phyloP scores from a whole-genome alignment of 2,329 filamentous ascomycete species.

The Fusarium sp. region DNA sequence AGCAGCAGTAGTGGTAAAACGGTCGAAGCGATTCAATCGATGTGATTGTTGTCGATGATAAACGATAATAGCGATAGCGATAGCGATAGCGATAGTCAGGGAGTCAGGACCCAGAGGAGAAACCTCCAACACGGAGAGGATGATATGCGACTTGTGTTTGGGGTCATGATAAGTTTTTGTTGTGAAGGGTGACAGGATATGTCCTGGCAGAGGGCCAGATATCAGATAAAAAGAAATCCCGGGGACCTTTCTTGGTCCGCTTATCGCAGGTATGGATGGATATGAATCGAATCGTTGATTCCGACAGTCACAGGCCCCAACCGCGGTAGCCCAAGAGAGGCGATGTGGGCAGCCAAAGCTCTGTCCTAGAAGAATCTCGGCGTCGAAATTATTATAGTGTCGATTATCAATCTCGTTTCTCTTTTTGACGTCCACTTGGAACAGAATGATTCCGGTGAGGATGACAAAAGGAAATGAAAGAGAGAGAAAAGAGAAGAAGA shows the following conservation, averaged over 20 bases:
- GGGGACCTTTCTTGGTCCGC: constrained; percentile 30
- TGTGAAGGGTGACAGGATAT: constrained; percentile 19
- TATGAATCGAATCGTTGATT: constrained; percentile 16
- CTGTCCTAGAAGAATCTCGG: constrained; percentile 24
- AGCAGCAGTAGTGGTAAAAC: constrained; percentile 8
- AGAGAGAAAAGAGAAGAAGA: constrained; percentile 2
- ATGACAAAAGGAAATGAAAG: constrained; percentile 29
- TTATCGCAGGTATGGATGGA: constrained; percentile 24
- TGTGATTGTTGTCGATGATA: background rate
- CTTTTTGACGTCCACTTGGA: constrained; percentile 39
- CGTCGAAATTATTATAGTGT: constrained; percentile 9
- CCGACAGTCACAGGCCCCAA: constrained; percentile 12
- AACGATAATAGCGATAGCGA: constrained; percentile 1
- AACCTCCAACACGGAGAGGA: constrained; percentile 57
- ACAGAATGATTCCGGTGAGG: constrained; percentile 29
- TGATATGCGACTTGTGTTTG: constrained; percentile 52
- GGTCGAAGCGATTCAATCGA: background rate
- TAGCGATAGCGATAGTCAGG: constrained; percentile 50
- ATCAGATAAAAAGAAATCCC: constrained; percentile 25
- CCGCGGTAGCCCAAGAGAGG: constrained; percentile 23
- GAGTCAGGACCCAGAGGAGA: constrained; percentile 54
- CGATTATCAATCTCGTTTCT: constrained; percentile 24
- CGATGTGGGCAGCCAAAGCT: constrained; percentile 22
- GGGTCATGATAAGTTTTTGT: constrained; percentile 55
- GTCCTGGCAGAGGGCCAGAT: constrained; percentile 34